Evolutionary conservation across 2,329 filamentous ascomycete species (phyloP), one percentile per base, ranked within the genome.

Genomic region (Epichloe gansuensis): DNA sequence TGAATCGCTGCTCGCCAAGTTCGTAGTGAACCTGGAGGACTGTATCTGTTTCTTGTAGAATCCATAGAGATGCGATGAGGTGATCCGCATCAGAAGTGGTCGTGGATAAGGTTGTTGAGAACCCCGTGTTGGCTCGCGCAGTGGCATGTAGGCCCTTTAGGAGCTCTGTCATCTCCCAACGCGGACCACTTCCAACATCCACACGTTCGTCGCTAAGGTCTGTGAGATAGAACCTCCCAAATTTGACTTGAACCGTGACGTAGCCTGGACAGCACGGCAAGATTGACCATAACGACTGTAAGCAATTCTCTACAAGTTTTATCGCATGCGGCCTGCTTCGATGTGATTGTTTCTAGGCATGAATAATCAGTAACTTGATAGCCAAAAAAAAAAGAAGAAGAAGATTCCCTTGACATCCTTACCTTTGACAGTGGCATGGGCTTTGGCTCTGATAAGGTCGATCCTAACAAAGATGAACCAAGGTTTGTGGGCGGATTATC

Each of bases 141-240:
- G 56, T 51, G 1, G 48, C 12, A 4, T 35, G 34, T 23, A 55
- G 34, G 39, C 25, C 25, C 8, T 48, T 25, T 5, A 45, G 15
- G 39, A 61, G 51, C n/a, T 55, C 37, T 7, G 34, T n/a, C n/a
- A 41, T 25, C 9, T 41, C 41, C 53, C 59, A 60, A 9, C 52
- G 55, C 7, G 60, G 60, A 1, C 57, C 62, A 42, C 51, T 34
- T 2, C 57, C 59, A 34, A 55, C 46, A 35, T 60, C 54, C 34
- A 66, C 60, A 5, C 58, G 23, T 12, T 54, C 51, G 13, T 52
- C 54, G 4, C 39, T 48, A 12, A 58, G 25, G 8, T 63, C 53
- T 28, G 59, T 62, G 37, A 64, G 39, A 47, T 62, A 66, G 8
- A 66, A 52, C 3, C 65, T 62, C 1, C 65, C 65, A 45, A 67